Evolutionary conservation across 75 land plant genomes (phyloP).

Genomic region (Selaginella moellendorffii): DNA sequence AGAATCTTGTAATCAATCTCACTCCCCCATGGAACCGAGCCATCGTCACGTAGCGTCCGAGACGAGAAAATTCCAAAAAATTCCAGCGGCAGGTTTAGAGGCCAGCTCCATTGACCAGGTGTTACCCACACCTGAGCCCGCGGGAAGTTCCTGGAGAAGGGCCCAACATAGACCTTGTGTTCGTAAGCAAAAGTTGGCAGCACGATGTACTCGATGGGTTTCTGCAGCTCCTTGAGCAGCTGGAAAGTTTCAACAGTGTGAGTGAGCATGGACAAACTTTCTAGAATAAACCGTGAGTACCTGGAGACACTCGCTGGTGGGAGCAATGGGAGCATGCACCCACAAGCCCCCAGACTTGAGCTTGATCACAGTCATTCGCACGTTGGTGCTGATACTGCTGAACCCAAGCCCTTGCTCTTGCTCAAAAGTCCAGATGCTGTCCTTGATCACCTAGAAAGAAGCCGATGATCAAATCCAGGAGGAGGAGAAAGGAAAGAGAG

Average conservation of each 20-base stretch:
- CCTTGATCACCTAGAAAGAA: conserved; percentile 52
- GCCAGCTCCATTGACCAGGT: conserved; percentile 99
- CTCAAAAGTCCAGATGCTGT: conserved; percentile 80
- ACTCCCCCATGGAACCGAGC: conserved; percentile 65
- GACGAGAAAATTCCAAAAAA: conserved; percentile 89
- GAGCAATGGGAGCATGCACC: conserved; percentile 99
- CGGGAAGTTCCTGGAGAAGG: conserved; percentile 92
- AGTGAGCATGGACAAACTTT: not conserved
- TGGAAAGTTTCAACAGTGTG: conserved; percentile 18
- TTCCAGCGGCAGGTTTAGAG: conserved; percentile 83
- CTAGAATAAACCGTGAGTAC: too few species aligned
- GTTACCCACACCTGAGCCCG: conserved; percentile 90
- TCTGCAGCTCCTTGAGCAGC: conserved; percentile 83
- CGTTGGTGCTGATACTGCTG: conserved; percentile 90
- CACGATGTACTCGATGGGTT: conserved; percentile 87
- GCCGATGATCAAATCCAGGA: not conserved
- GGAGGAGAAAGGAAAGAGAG: too few species aligned
- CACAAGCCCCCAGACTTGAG: conserved; percentile 95
- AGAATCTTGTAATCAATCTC: conserved; percentile 94
- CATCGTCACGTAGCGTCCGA: conserved; percentile 47
- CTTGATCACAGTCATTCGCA: conserved; percentile 91
- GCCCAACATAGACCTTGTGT: conserved; percentile 95
- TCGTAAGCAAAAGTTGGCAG: conserved; percentile 98
- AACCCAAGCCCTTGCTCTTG: conserved; percentile 98
- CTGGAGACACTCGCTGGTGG: conserved; percentile 92